These are phyloP conservation scores for Picea glauca DNA, from an alignment of 75 land plant genomes.

Conservation along the genomic window DNA sequence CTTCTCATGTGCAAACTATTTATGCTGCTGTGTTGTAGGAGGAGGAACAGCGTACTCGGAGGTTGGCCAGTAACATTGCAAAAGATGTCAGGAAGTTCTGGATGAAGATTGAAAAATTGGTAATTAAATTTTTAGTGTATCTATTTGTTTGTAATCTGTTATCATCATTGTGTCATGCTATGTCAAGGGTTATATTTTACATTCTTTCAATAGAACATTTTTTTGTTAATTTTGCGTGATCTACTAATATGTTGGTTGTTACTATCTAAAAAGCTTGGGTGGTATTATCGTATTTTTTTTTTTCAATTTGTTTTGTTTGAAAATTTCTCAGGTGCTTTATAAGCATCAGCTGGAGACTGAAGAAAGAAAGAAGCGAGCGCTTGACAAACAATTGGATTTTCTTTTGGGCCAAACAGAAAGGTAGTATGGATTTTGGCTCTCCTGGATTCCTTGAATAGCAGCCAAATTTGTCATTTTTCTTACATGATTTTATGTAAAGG, in stretches of 20 bases:
- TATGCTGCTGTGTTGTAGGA: conserved; percentile 42
- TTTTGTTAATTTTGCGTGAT: background rate
- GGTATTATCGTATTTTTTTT: background rate
- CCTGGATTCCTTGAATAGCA: background rate
- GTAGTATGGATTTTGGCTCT: conserved; percentile 20
- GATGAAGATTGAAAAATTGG: conserved; percentile 98
- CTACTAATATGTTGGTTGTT: no score
- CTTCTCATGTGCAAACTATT: background rate
- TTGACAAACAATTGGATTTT: conserved; percentile 97
- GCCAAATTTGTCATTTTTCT: background rate
- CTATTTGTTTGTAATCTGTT: background rate
- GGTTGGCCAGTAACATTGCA: conserved; percentile 88
- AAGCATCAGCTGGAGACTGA: conserved; percentile 92
- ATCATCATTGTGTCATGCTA: no score
- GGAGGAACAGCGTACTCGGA: conserved; percentile 87
- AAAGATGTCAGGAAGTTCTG: conserved; percentile 99
- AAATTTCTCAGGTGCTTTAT: conserved; percentile 68
- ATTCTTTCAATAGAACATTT: background rate
- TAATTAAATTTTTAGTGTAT: conserved; percentile 10
- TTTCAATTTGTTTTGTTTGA: conserved; percentile 1
- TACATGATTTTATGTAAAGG: background rate
- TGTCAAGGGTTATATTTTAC: background rate
- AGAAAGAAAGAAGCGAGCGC: conserved; percentile 87
- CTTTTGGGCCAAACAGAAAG: conserved; percentile 99
- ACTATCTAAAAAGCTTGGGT: no score